phyloP scores from a whole-genome alignment of 495 filamentous ascomycete species.

The Annulohypoxylon maeteangense region DNA sequence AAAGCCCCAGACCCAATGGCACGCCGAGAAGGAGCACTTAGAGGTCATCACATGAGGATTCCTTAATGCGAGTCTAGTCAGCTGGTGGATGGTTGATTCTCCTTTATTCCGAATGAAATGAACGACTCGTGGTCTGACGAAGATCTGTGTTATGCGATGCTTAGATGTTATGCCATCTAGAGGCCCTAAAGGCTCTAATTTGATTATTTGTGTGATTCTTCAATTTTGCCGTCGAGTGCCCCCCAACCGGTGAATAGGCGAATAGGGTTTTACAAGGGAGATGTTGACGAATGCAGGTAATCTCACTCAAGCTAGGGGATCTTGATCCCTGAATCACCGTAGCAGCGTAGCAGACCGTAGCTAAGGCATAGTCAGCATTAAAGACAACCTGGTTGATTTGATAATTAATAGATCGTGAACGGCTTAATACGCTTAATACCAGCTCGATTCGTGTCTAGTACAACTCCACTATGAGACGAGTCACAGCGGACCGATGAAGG shows the following conservation, averaged over 20 bases:
- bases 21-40: slow-evolving; percentile 23
- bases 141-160: slow-evolving; percentile 31
- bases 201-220: slow-evolving; percentile 32
- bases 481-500: slow-evolving; percentile 30
- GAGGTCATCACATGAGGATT: slow-evolving; percentile 43
- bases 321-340: slow-evolving; percentile 25
- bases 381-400: slow-evolving; percentile 17
- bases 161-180: slow-evolving; percentile 27
- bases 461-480: slow-evolving; percentile 26
- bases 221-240: slow-evolving; percentile 28
- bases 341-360: not conserved
- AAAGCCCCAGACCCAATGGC: slow-evolving; percentile 31
- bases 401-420: slow-evolving; percentile 40
- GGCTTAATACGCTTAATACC: slow-evolving; percentile 28
- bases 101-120: slow-evolving; percentile 41
- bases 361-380: slow-evolving; percentile 25
- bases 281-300: slow-evolving; percentile 40
- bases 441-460: slow-evolving; percentile 31
- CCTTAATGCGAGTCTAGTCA: slow-evolving; percentile 40
- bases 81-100: slow-evolving; percentile 44
- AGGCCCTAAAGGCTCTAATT: slow-evolving; percentile 40
- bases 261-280: slow-evolving; percentile 42
- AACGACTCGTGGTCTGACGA: slow-evolving; percentile 32
- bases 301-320: slow-evolving; percentile 32
- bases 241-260: slow-evolving; percentile 33